These are phyloP conservation scores for Hevea brasiliensis DNA, from an alignment of 345 rosid genomes.

Conservation along the genomic window DNA sequence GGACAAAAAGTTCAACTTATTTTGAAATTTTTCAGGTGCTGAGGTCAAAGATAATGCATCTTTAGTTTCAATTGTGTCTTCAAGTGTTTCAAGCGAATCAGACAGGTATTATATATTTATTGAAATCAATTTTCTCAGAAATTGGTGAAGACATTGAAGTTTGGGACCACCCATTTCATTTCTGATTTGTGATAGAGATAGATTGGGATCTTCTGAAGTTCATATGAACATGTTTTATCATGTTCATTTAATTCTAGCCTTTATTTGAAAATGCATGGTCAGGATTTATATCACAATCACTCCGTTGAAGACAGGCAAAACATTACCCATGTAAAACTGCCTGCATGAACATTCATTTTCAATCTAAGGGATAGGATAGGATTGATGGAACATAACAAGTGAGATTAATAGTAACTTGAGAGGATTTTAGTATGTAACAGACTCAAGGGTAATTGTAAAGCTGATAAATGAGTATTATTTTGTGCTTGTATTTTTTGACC, in stretches of 20 bases:
- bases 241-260: background rate
- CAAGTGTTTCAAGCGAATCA: constrained; percentile 53
- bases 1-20: background rate
- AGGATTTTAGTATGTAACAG: no score
- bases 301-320: background rate
- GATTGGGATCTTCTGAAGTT: background rate
- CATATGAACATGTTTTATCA: background rate
- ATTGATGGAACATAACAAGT: background rate
- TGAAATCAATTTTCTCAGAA: background rate
- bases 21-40: constrained; percentile 46
- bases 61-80: constrained; percentile 50
- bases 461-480: no score
- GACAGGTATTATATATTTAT: constrained; percentile 54
- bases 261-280: background rate
- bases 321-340: background rate
- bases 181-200: background rate
- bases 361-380: background rate
- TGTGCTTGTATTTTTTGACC: no score
- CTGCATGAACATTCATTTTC: background rate
- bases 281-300: background rate
- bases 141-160: background rate
- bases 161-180: background rate
- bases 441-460: no score
- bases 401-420: no score
- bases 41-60: constrained; percentile 69